Evolutionary conservation across 768 basidiomycete species (phyloP).

Genomic region (Tremella mesenterica): DNA sequence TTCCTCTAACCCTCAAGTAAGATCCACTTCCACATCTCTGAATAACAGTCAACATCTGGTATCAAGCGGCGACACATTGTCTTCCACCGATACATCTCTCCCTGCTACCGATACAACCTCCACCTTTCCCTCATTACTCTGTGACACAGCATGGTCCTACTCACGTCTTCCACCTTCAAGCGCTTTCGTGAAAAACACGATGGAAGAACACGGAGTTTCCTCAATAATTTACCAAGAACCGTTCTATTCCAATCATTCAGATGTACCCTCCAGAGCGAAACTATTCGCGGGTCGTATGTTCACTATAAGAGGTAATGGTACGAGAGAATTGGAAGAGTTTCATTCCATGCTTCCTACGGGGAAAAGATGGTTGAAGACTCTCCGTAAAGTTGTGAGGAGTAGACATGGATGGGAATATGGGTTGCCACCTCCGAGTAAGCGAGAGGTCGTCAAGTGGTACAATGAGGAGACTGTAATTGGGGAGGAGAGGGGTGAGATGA

Average conservation of each 20-base stretch:
- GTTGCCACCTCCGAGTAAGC: constrained; percentile 54
- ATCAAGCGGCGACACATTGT: constrained; percentile 4
- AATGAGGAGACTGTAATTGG: constrained; percentile 31
- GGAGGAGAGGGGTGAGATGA: constrained; percentile 10
- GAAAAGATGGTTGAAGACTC: constrained; percentile 19
- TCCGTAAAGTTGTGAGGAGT: not conserved
- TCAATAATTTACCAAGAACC: constrained; percentile 65
- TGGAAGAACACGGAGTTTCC: constrained; percentile 48
- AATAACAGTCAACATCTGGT: no score
- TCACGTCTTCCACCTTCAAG: constrained; percentile 10
- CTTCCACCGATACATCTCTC: not conserved
- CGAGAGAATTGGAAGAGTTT: constrained; percentile 60
- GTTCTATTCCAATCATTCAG: constrained; percentile 63
- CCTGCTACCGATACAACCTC: constrained; percentile 11
- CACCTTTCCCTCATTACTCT: constrained; percentile 10
- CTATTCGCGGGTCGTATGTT: constrained; percentile 77
- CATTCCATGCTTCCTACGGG: constrained; percentile 7
- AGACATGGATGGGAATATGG: constrained; percentile 74
- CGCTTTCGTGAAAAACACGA: constrained; percentile 26
- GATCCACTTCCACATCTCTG: not conserved
- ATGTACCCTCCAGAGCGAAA: constrained; percentile 60
- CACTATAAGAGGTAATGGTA: constrained; percentile 58
- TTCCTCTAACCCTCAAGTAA: constrained; percentile 3
- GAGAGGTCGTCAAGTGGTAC: constrained; percentile 55
- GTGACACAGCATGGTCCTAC: constrained; percentile 18